phyloP scores from a whole-genome alignment of 768 basidiomycete genomes.

The Boletus sp. region DNA sequence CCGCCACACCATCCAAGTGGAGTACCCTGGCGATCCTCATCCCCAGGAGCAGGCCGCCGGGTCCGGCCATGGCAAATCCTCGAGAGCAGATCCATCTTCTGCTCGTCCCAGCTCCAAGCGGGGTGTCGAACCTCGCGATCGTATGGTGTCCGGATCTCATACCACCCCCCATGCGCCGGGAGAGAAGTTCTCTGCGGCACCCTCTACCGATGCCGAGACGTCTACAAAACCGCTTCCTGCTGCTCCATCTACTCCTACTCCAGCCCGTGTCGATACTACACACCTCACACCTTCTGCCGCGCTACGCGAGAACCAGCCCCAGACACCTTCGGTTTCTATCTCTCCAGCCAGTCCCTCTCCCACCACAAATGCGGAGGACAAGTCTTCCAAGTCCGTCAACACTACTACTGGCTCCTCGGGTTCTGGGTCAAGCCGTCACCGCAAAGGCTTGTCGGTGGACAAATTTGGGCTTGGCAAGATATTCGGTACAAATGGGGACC shows the following conservation, averaged over 20 bases:
- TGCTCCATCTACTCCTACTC: constrained; percentile 18
- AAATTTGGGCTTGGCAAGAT: constrained; percentile 77
- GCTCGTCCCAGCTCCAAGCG: constrained; percentile 16
- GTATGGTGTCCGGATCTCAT: constrained; percentile 13
- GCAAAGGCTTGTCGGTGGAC: constrained; percentile 72
- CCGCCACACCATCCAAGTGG: constrained; percentile 94
- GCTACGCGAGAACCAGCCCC: constrained; percentile 27
- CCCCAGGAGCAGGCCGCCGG: constrained; percentile 23
- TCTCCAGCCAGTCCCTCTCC: constrained; percentile 43
- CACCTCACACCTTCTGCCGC: constrained; percentile 23
- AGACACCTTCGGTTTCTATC: constrained; percentile 33
- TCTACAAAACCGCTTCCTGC: constrained; percentile 32
- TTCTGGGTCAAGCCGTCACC: constrained; percentile 49
- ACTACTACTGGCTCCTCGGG: constrained; percentile 34
- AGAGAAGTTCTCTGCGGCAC: constrained; percentile 18
- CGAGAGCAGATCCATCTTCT: constrained; percentile 14
- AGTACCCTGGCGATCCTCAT: constrained; percentile 65
- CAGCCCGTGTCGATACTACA: constrained; percentile 21
- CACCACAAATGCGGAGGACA: constrained; percentile 28
- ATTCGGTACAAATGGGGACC: constrained; percentile 47
- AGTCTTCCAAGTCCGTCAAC: constrained; percentile 27
- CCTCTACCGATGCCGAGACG: constrained; percentile 10
- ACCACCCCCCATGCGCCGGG: background rate
- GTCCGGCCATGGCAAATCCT: constrained; percentile 20
- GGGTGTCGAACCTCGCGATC: constrained; percentile 15